Conservation (phyloP, 306 rosid genomes). For the Pyrus bretschneideri region DNA sequence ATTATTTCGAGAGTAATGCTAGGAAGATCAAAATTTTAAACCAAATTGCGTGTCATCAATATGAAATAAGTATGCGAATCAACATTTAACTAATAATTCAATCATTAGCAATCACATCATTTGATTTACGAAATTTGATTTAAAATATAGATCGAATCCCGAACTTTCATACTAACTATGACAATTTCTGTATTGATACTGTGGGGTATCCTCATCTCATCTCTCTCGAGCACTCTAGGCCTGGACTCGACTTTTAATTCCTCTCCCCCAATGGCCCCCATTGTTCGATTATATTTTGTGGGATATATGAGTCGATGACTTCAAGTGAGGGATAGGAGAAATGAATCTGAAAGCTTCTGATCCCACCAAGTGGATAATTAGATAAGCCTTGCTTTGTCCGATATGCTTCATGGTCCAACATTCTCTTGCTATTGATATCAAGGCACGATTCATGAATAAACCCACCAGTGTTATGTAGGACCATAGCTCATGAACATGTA, state of each 20-base stretch:
- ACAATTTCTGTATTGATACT: neutral
- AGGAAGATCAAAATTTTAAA: too few species aligned
- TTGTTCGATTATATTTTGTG: neutral
- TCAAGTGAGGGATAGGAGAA: neutral
- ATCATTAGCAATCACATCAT: too few species aligned
- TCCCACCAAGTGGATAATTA: constrained; percentile 17
- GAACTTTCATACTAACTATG: neutral
- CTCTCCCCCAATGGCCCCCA: neutral
- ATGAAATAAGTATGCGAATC: too few species aligned
- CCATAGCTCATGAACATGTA: neutral
- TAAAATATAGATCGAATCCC: too few species aligned
- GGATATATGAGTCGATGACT: neutral
- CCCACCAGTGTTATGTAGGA: neutral
- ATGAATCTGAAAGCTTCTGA: constrained; percentile 4
- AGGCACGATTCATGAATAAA: neutral
- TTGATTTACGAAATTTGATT: too few species aligned
- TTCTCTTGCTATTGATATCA: constrained; percentile 2
- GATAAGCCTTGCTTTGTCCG: constrained; percentile 20
- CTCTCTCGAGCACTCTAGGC: neutral
- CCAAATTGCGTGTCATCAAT: too few species aligned
- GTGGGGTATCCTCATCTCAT: neutral
- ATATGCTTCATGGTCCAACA: constrained; percentile 10
- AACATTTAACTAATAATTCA: too few species aligned
- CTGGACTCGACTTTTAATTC: neutral
- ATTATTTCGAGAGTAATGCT: neutral